A percentile compares a stretch with the other conserved stretches of the same genome.
Evolutionary conservation across 345 rosid genomes (phyloP).

Genomic region (Brassica nigra): DNA sequence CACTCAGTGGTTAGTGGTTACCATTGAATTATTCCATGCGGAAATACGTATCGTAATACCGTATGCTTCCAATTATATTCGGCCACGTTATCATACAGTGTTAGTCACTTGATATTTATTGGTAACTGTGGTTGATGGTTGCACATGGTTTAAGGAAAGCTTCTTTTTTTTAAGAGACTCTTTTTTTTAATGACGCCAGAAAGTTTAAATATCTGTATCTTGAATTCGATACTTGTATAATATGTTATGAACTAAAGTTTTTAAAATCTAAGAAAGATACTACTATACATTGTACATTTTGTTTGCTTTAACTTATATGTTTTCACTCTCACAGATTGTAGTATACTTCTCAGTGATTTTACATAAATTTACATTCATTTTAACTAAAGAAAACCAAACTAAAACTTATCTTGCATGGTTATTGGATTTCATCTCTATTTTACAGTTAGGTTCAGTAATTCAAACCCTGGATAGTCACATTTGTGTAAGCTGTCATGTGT

Average conservation of each 20-base stretch:
- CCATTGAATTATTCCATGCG: constrained; percentile 9
- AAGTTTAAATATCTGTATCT: background rate
- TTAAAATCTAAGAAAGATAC: background rate
- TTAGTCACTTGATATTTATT: constrained; percentile 10
- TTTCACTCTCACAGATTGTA: background rate
- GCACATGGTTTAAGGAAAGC: constrained; percentile 25
- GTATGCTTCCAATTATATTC: background rate
- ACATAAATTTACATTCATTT: background rate
- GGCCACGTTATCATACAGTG: constrained; percentile 10
- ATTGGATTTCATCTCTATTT: background rate
- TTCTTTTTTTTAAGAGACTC: too few relatives aligned
- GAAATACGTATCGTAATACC: background rate
- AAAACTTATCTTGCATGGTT: background rate
- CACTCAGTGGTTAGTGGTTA: constrained; percentile 17
- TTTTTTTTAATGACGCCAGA: background rate
- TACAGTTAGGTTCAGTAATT: background rate
- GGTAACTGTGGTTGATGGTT: constrained; percentile 26
- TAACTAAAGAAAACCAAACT: background rate
- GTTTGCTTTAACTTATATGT: background rate
- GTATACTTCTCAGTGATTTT: background rate
- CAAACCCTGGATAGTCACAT: background rate
- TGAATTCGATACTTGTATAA: background rate
- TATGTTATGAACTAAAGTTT: background rate
- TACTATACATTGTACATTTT: background rate
- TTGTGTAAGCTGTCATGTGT: background rate